These are phyloP conservation scores for Spatholobus suberectus DNA, from an alignment of 306 rosid species.

Conservation along the genomic window DNA sequence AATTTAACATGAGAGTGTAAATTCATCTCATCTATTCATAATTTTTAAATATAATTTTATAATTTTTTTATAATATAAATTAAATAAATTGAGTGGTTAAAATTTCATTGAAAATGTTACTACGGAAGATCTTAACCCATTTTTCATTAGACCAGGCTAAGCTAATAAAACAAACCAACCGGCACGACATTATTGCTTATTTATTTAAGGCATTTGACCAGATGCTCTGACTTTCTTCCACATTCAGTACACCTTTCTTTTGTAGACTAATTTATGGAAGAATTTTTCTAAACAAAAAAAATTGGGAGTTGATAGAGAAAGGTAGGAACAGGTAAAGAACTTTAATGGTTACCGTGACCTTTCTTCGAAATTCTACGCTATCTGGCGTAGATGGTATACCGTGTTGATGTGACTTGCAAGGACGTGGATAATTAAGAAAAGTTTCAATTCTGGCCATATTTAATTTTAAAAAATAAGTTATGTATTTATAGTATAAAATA, in stretches of 20 bases:
- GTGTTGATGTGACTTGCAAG: background rate
- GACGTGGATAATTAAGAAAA: too few relatives aligned
- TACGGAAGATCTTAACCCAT: too few relatives aligned
- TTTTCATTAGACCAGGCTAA: too few relatives aligned
- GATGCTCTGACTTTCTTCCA: background rate
- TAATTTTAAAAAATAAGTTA: too few relatives aligned
- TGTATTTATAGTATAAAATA: too few relatives aligned
- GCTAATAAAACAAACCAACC: background rate
- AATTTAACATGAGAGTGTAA: too few relatives aligned
- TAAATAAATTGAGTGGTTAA: too few relatives aligned
- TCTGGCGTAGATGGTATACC: background rate
- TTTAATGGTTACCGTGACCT: background rate
- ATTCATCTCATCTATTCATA: too few relatives aligned
- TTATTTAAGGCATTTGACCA: background rate
- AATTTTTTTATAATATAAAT: too few relatives aligned
- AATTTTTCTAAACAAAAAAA: background rate
- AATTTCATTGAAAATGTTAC: too few relatives aligned
- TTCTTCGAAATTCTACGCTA: background rate
- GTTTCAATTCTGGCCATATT: too few relatives aligned
- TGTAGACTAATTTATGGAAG: background rate
- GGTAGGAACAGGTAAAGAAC: background rate
- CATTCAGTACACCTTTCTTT: background rate
- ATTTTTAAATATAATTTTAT: too few relatives aligned
- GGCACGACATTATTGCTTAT: background rate
- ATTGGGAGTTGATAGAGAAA: background rate